A percentile compares a stretch with the other conserved stretches of the same genome.
These are phyloP conservation scores for Pseudocercospora eumusae DNA, from an alignment of 2,329 filamentous ascomycete species.

Conservation along the genomic window DNA sequence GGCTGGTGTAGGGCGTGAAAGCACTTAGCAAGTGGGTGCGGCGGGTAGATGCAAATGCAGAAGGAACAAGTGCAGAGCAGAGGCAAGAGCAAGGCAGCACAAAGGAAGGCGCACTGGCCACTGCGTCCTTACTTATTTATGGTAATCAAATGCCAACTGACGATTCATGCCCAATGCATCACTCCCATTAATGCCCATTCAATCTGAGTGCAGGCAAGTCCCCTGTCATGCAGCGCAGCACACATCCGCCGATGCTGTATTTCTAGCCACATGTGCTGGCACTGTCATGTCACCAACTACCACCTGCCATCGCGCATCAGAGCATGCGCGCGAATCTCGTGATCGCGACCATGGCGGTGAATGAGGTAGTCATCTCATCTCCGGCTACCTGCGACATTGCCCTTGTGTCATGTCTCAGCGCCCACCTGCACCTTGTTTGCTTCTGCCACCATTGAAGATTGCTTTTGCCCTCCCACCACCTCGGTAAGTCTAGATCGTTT, in stretches of 20 bases:
- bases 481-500: slow-evolving; percentile 3
- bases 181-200: slow-evolving; percentile 1
- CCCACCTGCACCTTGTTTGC: neutral
- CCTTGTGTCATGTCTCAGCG: slow-evolving; percentile 2
- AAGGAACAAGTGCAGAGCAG: no score
- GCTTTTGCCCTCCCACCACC: neutral
- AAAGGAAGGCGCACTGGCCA: no score
- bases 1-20: no score
- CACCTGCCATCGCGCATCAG: slow-evolving; percentile 3
- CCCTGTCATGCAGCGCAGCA: slow-evolving; percentile 4
- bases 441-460: slow-evolving; percentile 2
- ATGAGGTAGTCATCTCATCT: neutral
- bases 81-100: neutral
- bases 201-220: slow-evolving; percentile 6
- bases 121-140: no score
- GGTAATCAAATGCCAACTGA: slow-evolving; percentile 5
- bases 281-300: neutral
- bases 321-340: neutral
- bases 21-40: no score
- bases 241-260: neutral
- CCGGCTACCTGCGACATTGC: neutral
- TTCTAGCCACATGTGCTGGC: slow-evolving; percentile 5
- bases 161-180: slow-evolving; percentile 8
- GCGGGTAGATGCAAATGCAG: no score
- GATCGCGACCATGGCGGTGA: neutral